Evolutionary conservation across 2,329 filamentous ascomycete species (phyloP).

Genomic region (Raffaelea arxii): DNA sequence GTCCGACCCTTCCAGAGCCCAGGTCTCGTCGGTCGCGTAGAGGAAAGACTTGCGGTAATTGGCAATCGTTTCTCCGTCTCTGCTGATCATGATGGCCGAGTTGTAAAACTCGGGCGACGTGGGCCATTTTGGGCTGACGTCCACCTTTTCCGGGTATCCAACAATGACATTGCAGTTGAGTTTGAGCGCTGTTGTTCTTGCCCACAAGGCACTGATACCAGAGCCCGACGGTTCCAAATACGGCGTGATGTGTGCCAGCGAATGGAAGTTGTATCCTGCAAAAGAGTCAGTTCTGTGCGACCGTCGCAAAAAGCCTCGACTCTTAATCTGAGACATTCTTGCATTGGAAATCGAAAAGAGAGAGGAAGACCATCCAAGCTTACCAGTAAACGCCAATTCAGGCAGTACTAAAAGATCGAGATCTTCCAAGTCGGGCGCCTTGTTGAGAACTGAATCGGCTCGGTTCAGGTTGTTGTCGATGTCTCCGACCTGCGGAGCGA

Average conservation of each 20-base stretch:
- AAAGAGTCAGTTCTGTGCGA: neutral
- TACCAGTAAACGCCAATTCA: constrained; percentile 67
- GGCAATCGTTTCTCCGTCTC: constrained; percentile 48
- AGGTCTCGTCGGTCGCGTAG: constrained; percentile 51
- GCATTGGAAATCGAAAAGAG: neutral
- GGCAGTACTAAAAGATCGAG: constrained; percentile 65
- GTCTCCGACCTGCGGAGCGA: constrained; percentile 60
- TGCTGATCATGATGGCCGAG: constrained; percentile 42
- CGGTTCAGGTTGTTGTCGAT: constrained; percentile 60
- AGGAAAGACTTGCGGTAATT: constrained; percentile 53
- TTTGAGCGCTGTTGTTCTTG: constrained; percentile 53
- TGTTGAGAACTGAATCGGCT: constrained; percentile 54
- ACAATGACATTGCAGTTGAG: constrained; percentile 58
- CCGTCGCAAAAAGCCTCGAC: too few relatives aligned
- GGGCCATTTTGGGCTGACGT: constrained; percentile 39
- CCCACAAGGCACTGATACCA: constrained; percentile 65
- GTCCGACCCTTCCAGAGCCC: constrained; percentile 43
- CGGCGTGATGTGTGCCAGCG: constrained; percentile 55
- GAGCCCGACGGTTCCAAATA: constrained; percentile 57
- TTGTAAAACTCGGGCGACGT: constrained; percentile 45
- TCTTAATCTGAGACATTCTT: neutral
- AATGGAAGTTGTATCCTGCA: constrained; percentile 68
- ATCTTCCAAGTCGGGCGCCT: constrained; percentile 43
- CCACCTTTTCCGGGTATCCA: constrained; percentile 65
- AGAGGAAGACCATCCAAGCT: constrained; percentile 10